These are phyloP conservation scores for Escallonia herrerae DNA, from an alignment of 129 eudicot species.

Conservation along the genomic window DNA sequence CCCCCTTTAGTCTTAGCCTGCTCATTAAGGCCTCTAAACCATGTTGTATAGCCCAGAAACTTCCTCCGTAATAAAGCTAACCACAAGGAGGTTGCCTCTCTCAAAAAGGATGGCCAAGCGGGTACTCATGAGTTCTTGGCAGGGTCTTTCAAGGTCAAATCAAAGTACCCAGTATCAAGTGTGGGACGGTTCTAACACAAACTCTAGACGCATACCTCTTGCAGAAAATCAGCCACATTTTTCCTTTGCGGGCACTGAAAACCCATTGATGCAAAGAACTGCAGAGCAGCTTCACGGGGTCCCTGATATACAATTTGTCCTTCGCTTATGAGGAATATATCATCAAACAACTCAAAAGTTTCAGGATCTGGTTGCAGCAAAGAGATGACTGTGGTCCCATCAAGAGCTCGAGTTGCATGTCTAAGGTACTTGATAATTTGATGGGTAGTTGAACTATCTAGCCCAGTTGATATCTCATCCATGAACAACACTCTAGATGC, in stretches of 20 bases:
- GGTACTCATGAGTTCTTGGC: no score
- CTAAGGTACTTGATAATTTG: slow-evolving; percentile 73
- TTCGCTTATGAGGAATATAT: slow-evolving; percentile 65
- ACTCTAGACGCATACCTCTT: slow-evolving; percentile 48
- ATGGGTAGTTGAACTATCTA: slow-evolving; percentile 91
- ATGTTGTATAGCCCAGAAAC: no score
- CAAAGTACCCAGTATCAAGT: no score
- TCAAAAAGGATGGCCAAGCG: no score
- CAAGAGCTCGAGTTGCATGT: slow-evolving; percentile 58
- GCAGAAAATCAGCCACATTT: slow-evolving; percentile 90
- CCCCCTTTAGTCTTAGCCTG: no score
- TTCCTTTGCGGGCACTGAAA: slow-evolving; percentile 80
- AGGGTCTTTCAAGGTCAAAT: no score
- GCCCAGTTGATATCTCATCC: slow-evolving; percentile 95
- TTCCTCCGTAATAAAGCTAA: no score
- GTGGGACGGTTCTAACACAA: no score
- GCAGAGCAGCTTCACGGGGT: slow-evolving; percentile 58
- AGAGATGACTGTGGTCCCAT: slow-evolving; percentile 72
- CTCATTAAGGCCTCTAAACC: no score
- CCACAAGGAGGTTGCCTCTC: no score
- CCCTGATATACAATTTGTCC: slow-evolving; percentile 93
- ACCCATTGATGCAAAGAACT: slow-evolving; percentile 79
- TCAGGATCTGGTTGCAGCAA: slow-evolving; percentile 86
- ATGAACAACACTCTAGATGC: slow-evolving; percentile 66
- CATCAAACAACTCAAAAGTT: slow-evolving; percentile 82